Base-by-base conservation (phyloP, 2,329 filamentous ascomycete species). In the Monosporascus sp. region DNA sequence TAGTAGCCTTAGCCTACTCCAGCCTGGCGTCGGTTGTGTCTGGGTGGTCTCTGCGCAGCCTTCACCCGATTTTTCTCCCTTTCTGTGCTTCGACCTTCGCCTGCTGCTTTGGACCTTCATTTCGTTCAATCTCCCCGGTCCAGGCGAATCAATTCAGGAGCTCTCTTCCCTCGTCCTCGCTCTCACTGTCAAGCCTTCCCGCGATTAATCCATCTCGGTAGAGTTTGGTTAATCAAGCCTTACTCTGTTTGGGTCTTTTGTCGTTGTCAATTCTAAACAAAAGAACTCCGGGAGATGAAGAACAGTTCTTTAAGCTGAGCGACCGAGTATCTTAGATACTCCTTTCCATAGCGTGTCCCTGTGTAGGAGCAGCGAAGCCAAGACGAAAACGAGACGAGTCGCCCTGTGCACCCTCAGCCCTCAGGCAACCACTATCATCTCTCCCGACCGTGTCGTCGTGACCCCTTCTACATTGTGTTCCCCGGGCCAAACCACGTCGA, bases 281-380 rank as follows among this genome's bases (percentile, higher is more conserved):
- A 52, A 46, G 47, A 37, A 52, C 50, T 52, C 50, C 4, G 16
- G 50, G 49, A 43, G 43, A 52, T 49, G 50, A 52, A 24, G 43
- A 46, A n/a, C 43, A 7, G 16, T 27, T 7, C 24, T 46, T 16
- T 46, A 17, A 31, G 16, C 58, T 57, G 54, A 55, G 50, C 57
- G 50, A 47, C 60, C 58, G 61, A 63, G 64, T 66, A 62, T 66
- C 62, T 48, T 53, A 56, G 60, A 64, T 66, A 63, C 65, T 66
- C 58, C 52, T 56, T 54, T 48, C 48, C 9, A 26, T 46, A 46
- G 43, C 31, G 48, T 47, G 45, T 53, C 48, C 31, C 49, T 54
- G 50, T 37, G 9, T 46, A 26, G 50, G 53, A 52, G 57, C 52
- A 52, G 45, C 53, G 50, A 26, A 59, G 48, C 22, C 26, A 37